phyloP scores from a whole-genome alignment of 208 protist species.

The Vickermania ingenoplastis region DNA sequence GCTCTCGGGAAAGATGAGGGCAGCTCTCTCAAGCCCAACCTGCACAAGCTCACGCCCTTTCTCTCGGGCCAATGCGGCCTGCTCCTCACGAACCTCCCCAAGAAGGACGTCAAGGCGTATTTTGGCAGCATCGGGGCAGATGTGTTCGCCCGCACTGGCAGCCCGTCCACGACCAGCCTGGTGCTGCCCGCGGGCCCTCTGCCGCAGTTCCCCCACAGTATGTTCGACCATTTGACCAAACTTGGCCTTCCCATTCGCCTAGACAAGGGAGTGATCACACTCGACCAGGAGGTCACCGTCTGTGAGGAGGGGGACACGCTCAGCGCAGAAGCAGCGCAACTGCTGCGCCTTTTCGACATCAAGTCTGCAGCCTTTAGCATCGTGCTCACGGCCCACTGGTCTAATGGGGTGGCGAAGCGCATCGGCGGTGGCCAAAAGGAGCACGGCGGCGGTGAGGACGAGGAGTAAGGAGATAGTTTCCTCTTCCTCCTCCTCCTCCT shows the following conservation, averaged over 20 bases:
- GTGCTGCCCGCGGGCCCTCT: slow-evolving; percentile 65
- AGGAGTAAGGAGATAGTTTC: too few species aligned
- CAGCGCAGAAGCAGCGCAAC: slow-evolving; percentile 81
- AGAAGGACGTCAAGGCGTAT: slow-evolving; percentile 87
- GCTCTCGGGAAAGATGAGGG: slow-evolving; percentile 82
- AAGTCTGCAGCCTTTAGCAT: slow-evolving; percentile 80
- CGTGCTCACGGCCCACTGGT: slow-evolving; percentile 81
- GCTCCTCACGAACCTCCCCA: slow-evolving; percentile 86
- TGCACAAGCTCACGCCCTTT: slow-evolving; percentile 85
- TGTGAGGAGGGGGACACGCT: slow-evolving; percentile 83
- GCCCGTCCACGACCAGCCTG: slow-evolving; percentile 58
- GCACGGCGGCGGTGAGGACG: slow-evolving; percentile 3
- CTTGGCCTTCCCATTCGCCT: slow-evolving; percentile 88
- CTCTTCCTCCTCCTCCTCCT: too few species aligned
- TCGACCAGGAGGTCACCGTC: slow-evolving; percentile 85
- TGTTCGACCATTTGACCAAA: slow-evolving; percentile 87
- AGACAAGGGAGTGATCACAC: slow-evolving; percentile 83
- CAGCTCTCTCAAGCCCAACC: slow-evolving; percentile 60
- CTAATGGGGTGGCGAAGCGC: slow-evolving; percentile 73
- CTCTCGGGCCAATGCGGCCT: slow-evolving; percentile 85
- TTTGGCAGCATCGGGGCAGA: slow-evolving; percentile 63
- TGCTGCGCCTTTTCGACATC: slow-evolving; percentile 84
- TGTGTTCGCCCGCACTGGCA: slow-evolving; percentile 83
- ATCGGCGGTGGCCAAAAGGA: slow-evolving; percentile 16
- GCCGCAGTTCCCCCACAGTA: slow-evolving; percentile 87